These are phyloP conservation scores for Hippophae rhamnoides DNA, from an alignment of 306 rosid genomes.

Conservation along the genomic window DNA sequence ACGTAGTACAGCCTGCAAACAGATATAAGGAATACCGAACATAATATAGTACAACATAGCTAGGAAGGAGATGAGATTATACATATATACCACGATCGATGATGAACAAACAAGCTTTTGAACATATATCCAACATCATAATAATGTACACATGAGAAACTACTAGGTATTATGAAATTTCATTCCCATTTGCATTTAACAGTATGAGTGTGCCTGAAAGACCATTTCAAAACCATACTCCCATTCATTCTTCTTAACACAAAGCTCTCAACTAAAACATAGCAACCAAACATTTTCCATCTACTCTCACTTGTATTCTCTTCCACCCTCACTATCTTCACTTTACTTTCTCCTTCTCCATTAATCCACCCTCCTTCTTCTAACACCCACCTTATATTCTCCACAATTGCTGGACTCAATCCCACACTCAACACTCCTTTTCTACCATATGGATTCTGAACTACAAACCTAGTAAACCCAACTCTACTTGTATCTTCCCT, in stretches of 20 bases:
- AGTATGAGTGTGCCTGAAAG: conserved; percentile 47
- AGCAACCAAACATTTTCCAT: conserved; percentile 53
- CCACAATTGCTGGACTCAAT: conserved; percentile 47
- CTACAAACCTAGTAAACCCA: conserved; percentile 55
- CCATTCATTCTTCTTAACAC: conserved; percentile 53
- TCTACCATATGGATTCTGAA: conserved; percentile 26
- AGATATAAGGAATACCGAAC: too few relatives aligned
- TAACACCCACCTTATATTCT: conserved; percentile 24
- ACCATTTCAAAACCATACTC: conserved; percentile 36
- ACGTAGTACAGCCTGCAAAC: too few relatives aligned
- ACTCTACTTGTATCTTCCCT: conserved; percentile 27
- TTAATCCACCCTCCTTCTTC: too few relatives aligned
- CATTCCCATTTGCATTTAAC: conserved; percentile 54
- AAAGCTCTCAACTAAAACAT: conserved; percentile 58
- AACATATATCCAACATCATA: too few relatives aligned
- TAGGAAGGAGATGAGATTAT: too few relatives aligned
- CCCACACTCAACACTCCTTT: conserved; percentile 30
- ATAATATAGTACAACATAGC: too few relatives aligned
- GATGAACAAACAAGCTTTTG: too few relatives aligned
- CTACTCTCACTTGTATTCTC: conserved; percentile 12
- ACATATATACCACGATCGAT: too few relatives aligned
- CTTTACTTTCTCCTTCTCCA: too few relatives aligned
- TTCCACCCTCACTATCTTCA: too few relatives aligned
- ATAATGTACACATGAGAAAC: too few relatives aligned
- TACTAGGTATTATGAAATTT: background rate